Evolutionary conservation across 352 stramenopile genomes (phyloP), one percentile per base, ranked within the genome.

Genomic region (Globisporangium apiculatum): DNA sequence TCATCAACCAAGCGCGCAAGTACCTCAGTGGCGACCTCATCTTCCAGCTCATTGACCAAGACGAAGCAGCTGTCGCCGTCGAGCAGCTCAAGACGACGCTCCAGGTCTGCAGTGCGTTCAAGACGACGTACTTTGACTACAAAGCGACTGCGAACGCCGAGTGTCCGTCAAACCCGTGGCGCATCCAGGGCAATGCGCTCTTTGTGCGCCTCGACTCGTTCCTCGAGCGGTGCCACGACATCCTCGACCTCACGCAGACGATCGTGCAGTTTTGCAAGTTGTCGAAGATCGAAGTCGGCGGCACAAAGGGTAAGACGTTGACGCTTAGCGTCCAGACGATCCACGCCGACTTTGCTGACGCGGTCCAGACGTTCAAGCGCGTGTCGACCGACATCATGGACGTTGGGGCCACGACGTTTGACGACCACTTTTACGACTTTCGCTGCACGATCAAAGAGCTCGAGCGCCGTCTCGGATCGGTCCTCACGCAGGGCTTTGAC

Each of bases 181-280:
- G 93, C 15, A 98, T 99, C 60, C 94, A 99, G 64, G 98, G 98
- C 56, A 98, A 98, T 61, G 97, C 95, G 18, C 73, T 99, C 17
- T 99, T 99, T 66, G 87, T 96, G 60, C 91, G 96, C 5, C 84
- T 99, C 5, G 97, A 99, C 65, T 95, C 77, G 46, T 99, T 99
- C 61, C 80, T 99, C 2, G 96, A 99, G 69, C 86, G 97, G 52
- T 98, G 93, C 71, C 93, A 99, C 63, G 96, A 99, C 71, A 98
- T 99, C 52, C 73, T 99, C 1, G 97, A 99, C 69, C 74, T 99
- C 24, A 98, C 92, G 18, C 93, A 98, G 70, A 99, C 95, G 7
- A 98, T 99, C 57, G 92, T 99, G 36, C 95, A 99, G 73, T 99
- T 99, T 68, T 97, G 84, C 52, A 99, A 99, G 69, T 79, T 99